These are phyloP conservation scores for Saccharomycopsis lassenensis DNA, from an alignment of 805 yeast species.

Conservation along the genomic window DNA sequence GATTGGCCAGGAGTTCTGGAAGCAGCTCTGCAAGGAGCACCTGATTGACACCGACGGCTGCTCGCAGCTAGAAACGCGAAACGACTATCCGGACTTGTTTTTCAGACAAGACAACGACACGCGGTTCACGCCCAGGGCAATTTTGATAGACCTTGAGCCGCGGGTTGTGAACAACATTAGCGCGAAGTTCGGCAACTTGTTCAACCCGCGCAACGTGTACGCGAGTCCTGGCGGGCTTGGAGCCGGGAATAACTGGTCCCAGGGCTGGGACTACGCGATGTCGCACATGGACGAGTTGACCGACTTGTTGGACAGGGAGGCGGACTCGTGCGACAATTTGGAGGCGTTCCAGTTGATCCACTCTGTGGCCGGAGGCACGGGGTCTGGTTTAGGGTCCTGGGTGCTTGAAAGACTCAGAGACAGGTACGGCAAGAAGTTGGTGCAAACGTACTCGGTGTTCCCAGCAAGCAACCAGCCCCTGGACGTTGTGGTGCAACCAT, in stretches of 20 bases:
- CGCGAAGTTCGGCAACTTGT: constrained; percentile 45
- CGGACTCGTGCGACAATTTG: constrained; percentile 80
- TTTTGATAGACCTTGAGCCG: constrained; percentile 84
- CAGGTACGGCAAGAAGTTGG: constrained; percentile 68
- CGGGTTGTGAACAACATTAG: constrained; percentile 64
- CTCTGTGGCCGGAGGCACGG: constrained; percentile 98
- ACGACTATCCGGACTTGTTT: constrained; percentile 76
- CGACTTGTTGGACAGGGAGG: constrained; percentile 79
- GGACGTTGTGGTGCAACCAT: constrained; percentile 98
- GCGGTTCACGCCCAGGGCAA: constrained; percentile 79
- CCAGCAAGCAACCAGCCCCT: constrained; percentile 71
- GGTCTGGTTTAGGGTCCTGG: constrained; percentile 87
- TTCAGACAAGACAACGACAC: constrained; percentile 66
- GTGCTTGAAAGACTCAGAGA: constrained; percentile 72
- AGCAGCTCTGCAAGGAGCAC: constrained; percentile 77
- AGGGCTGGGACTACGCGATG: constrained; percentile 72
- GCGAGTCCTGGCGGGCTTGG: constrained; percentile 77
- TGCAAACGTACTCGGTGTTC: constrained; percentile 80
- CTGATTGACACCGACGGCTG: constrained; percentile 58
- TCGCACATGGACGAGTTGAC: constrained; percentile 59
- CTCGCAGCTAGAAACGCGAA: constrained; percentile 23
- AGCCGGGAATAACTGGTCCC: constrained; percentile 95
- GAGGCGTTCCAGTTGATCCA: constrained; percentile 89
- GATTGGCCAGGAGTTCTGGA: constrained; percentile 88
- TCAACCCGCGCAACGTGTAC: constrained; percentile 76